Evolutionary conservation across 768 basidiomycete species (phyloP), one percentile per base, ranked within the genome.

Genomic region (Trametes coccinea): DNA sequence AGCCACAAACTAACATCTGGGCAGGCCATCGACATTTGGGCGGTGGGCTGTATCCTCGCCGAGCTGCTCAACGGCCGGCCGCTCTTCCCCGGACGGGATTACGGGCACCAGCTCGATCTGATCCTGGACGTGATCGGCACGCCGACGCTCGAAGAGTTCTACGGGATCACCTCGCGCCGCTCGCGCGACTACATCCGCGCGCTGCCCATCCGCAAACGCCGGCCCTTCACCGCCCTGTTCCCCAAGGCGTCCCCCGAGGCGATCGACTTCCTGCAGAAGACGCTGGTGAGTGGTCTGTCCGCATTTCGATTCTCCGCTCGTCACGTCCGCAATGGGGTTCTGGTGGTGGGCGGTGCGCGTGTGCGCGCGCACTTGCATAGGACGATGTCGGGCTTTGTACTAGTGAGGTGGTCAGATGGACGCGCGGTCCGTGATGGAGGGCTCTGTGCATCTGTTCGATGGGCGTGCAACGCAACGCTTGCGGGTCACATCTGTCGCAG

Each of bases 111-210:
- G 68, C 84, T 96, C 27, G 85, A 89, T 57, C 80, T 95, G 53
- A 94, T 95, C 70, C 82, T 95, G 59, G 92, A 95, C 72, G 86
- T 95, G 43, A 89, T 95, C 65, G 93, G 87, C 48, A 96, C 93
- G 1, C 93, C 93, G 0, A 89, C 88, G 40, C 79, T 95, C 49
- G 93, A 95, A 62, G 94, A 95, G 71, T 95, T 93, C 73, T 90
- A 94, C 75, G 86, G 90, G 40, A 95, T 95, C 73, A 93, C 91
- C 1, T 90, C 89, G 4, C 82, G 86, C 50, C 81, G 92, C 51
- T 93, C 91, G 55, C 84, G 90, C 59, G 92, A 95, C 69, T 95
- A 95, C 75, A 87, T 96, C 68, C 87, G 92, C 47, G 86, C 89
- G 5, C 78, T 95, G 60, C 92, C 92, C 47, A 92, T 95, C 69